A percentile compares a stretch with the other conserved stretches of the same genome.
Evolutionary conservation across 2,329 filamentous ascomycete species (phyloP).

Genomic region (Colletotrichum abscissum): DNA sequence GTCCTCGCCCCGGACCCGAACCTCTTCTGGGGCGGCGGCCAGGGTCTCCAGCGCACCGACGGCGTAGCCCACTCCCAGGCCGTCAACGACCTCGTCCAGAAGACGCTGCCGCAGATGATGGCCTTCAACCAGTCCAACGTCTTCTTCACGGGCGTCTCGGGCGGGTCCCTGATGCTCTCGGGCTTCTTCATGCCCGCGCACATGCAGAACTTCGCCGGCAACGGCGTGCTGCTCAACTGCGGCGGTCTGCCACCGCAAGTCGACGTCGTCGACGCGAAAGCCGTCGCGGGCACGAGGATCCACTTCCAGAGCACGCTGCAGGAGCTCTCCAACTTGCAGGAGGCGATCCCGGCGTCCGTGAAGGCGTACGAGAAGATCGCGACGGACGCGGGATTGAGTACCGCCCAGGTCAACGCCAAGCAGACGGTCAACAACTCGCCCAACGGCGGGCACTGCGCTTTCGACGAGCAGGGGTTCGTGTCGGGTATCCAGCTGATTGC

Average conservation of each 20-base stretch:
- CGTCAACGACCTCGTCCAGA: slow-evolving; percentile 62
- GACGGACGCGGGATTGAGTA: slow-evolving; percentile 52
- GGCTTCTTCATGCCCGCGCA: slow-evolving; percentile 70
- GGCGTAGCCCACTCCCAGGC: slow-evolving; percentile 67
- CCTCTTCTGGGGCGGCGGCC: slow-evolving; percentile 68
- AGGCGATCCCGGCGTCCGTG: slow-evolving; percentile 61
- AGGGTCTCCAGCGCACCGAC: slow-evolving; percentile 63
- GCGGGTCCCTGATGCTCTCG: slow-evolving; percentile 63
- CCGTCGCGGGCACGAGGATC: slow-evolving; percentile 59
- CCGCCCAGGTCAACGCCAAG: slow-evolving; percentile 57
- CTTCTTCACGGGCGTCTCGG: slow-evolving; percentile 68
- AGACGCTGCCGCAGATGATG: slow-evolving; percentile 62
- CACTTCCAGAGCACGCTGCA: slow-evolving; percentile 67
- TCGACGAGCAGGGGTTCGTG: slow-evolving; percentile 64
- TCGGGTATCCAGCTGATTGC: slow-evolving; percentile 68
- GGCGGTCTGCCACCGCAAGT: slow-evolving; percentile 66
- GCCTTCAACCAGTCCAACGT: slow-evolving; percentile 64
- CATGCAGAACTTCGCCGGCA: slow-evolving; percentile 60
- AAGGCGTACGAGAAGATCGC: slow-evolving; percentile 62
- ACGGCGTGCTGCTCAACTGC: slow-evolving; percentile 67
- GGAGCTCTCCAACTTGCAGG: slow-evolving; percentile 61
- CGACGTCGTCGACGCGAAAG: slow-evolving; percentile 54
- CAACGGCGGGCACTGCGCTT: slow-evolving; percentile 67
- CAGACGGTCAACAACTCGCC: slow-evolving; percentile 69
- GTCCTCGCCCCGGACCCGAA: slow-evolving; percentile 65